These are phyloP conservation scores for Syzygium aqueum DNA, from an alignment of 345 rosid genomes.

Conservation along the genomic window DNA sequence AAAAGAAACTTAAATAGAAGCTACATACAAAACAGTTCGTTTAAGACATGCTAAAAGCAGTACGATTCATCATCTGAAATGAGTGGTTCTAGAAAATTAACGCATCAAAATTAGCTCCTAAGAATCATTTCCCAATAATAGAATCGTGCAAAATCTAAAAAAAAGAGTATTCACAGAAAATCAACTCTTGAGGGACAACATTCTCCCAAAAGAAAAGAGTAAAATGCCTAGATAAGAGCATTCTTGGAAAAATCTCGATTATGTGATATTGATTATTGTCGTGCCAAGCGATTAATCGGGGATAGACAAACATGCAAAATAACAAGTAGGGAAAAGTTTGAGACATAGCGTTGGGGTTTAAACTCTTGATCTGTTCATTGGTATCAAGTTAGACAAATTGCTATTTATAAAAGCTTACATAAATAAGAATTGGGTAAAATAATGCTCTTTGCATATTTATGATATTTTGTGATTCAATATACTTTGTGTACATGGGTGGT, in stretches of 20 bases:
- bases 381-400: background rate
- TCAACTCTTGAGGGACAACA: background rate
- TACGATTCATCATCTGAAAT: background rate
- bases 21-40: background rate
- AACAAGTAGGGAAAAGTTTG: background rate
- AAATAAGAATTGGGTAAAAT: background rate
- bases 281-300: fast-evolving
- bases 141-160: background rate
- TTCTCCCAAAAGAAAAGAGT: background rate
- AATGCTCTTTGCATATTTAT: background rate
- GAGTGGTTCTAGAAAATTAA: background rate
- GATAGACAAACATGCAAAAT: background rate
- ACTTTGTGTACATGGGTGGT: background rate
- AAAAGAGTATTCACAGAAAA: background rate
- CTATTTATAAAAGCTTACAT: background rate
- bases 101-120: background rate
- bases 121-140: background rate
- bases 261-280: background rate
- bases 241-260: background rate
- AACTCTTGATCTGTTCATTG: background rate
- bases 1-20: background rate
- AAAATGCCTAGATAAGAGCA: background rate
- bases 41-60: background rate
- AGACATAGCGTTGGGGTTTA: background rate
- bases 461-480: background rate